Conservation (phyloP, 345 rosid genomes). For the Trapa bicornis region DNA sequence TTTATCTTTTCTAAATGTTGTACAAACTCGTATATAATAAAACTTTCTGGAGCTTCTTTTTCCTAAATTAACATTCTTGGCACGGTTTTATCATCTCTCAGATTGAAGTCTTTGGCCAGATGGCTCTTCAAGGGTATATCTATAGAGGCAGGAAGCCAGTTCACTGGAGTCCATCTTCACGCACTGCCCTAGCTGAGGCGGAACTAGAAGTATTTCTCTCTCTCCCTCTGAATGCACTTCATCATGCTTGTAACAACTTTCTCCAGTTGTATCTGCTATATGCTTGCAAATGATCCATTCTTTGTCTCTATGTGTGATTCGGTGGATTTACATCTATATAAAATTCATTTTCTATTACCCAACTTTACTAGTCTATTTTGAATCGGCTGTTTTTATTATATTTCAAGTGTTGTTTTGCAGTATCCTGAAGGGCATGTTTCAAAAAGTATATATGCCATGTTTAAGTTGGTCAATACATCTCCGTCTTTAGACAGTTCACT, state of each 20-base stretch:
- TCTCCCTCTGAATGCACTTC: slow-evolving; percentile 1
- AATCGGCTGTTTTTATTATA: neutral
- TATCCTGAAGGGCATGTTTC: slow-evolving; percentile 96
- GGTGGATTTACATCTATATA: neutral
- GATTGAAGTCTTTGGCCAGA: slow-evolving; percentile 88
- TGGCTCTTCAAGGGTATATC: slow-evolving; percentile 78
- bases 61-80: slow-evolving; percentile 9
- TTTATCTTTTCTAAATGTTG: neutral
- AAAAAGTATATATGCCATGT: slow-evolving; percentile 75
- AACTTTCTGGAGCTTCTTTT: slow-evolving; percentile 3
- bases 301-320: neutral
- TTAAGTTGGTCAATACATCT: slow-evolving; percentile 40
- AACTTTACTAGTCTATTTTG: neutral
- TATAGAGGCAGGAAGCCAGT: slow-evolving; percentile 95
- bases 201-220: slow-evolving; percentile 68
- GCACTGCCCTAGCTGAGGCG: slow-evolving; percentile 98
- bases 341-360: neutral
- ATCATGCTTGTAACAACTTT: neutral
- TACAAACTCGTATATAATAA: neutral
- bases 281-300: neutral
- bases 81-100: slow-evolving; percentile 20
- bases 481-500: slow-evolving; percentile 26
- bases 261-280: neutral
- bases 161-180: slow-evolving; percentile 96
- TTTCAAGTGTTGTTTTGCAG: slow-evolving; percentile 23